Conservation (phyloP, 2,329 filamentous ascomycete genomes). For the Pleurostoma richardsiae region DNA sequence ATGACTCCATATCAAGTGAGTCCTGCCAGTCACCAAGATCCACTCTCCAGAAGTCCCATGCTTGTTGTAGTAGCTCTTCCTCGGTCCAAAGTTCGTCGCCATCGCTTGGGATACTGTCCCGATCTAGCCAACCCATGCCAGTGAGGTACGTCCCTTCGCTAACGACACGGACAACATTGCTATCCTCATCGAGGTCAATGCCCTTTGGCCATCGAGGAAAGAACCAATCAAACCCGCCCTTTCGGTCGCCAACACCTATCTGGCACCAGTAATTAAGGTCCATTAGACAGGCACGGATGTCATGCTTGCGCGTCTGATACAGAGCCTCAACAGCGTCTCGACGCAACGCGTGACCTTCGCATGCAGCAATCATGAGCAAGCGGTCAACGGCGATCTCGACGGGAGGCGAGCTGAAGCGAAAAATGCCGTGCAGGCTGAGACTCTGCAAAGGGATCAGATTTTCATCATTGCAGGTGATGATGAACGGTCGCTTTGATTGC, state of each 20-base stretch:
- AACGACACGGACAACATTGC: constrained; percentile 68
- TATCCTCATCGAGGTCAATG: constrained; percentile 60
- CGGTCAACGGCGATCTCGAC: constrained; percentile 70
- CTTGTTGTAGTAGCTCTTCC: constrained; percentile 59
- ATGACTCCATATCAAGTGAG: constrained; percentile 29
- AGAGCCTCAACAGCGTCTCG: constrained; percentile 63
- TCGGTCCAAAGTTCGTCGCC: constrained; percentile 39
- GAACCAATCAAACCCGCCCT: constrained; percentile 87
- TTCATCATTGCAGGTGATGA: constrained; percentile 95
- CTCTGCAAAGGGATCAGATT: constrained; percentile 68
- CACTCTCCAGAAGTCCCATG: constrained; percentile 63
- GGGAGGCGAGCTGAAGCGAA: constrained; percentile 67
- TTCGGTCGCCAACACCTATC: constrained; percentile 85
- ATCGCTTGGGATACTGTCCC: constrained; percentile 43
- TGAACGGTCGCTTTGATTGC: constrained; percentile 84
- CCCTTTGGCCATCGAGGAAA: constrained; percentile 71
- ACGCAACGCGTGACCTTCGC: constrained; percentile 77
- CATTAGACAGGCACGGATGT: constrained; percentile 75
- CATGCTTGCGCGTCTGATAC: constrained; percentile 62
- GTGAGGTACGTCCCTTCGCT: constrained; percentile 73
- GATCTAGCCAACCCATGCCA: constrained; percentile 73
- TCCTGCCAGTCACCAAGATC: constrained; percentile 55
- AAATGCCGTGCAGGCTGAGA: constrained; percentile 77
- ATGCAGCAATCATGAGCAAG: constrained; percentile 75
- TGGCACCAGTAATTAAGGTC: constrained; percentile 97